Base-by-base conservation (phyloP, 2,329 filamentous ascomycete genomes). In the Annulohypoxylon truncatum region DNA sequence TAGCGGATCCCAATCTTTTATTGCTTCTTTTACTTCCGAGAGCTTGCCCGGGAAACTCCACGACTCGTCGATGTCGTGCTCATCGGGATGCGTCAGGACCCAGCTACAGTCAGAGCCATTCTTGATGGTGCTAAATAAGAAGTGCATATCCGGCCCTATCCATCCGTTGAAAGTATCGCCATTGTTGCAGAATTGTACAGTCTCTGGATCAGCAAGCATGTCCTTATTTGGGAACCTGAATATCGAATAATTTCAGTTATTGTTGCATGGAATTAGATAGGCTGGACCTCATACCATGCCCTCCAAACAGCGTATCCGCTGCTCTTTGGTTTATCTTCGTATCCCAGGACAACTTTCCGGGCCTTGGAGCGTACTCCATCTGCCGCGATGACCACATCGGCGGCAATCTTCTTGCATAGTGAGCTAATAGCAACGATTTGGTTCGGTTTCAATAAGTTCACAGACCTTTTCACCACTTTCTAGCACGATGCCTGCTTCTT, bases 121-220 rank as follows among this genome's bases (percentile, higher is more conserved):
- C 75, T 87, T 87, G 69, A 88, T 83, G 2, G 85, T 86, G 4
- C 83, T 84, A 70, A 87, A 87, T 0, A 88, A 77, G 65, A 87
- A 85, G 68, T 87, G 85, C 52, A 85, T 82, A 67, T 87, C 84
- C 2, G 84, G 84, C 1, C 85, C 85, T 58, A 87, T 83, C 86
- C 83, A 85, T 24, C 85, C 86, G 58, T 86, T 86, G 76, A 88
- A 87, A 0, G 84, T 85, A 73, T 89, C 86, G 31, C 85, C 86
- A 61, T 87, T 80, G 31, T 78, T 79, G 68, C 85, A 87, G 59
- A 87, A 86, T 33, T 86, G 80, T 29, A 81, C 82, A 1, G 85
- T 87, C 20, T 79, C 75, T 0, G 84, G 82, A 67, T 87, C 84
- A 8, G 76, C 76, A 18, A 87, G 78, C 81, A 85, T 83, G 57